These are phyloP conservation scores for Mortierella sp. DNA, from an alignment of 371 early-diverging fungal species.

Conservation along the genomic window DNA sequence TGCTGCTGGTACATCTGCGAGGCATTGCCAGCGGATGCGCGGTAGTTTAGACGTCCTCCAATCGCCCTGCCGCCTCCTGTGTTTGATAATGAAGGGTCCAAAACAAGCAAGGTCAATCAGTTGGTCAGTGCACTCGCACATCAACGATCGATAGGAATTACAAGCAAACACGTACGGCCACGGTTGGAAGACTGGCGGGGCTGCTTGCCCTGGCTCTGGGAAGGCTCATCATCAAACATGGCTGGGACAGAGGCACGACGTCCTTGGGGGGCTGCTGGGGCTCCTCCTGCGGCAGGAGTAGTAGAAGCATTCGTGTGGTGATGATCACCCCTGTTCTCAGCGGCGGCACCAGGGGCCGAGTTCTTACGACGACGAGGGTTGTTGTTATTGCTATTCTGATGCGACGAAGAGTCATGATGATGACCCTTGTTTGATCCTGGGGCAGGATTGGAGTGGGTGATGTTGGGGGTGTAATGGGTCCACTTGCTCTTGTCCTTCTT, in stretches of 20 bases:
- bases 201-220: constrained; percentile 31
- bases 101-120: not conserved
- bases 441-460: constrained; percentile 69
- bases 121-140: constrained; percentile 7
- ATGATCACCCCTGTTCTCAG: not conserved
- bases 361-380: constrained; percentile 37
- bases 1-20: constrained; percentile 35
- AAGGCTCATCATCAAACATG: constrained; percentile 45
- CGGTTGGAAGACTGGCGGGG: constrained; percentile 50
- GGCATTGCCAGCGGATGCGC: constrained; percentile 59
- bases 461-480: constrained; percentile 72
- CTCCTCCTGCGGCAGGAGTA: constrained; percentile 11
- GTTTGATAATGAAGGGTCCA: not conserved
- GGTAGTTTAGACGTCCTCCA: constrained; percentile 39
- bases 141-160: not conserved
- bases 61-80: constrained; percentile 53
- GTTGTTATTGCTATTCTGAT: not conserved
- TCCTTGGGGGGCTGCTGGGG: constrained; percentile 24
- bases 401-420: constrained; percentile 18
- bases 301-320: constrained; percentile 4
- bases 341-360: constrained; percentile 15
- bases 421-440: constrained; percentile 44
- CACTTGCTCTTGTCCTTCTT: constrained; percentile 71
- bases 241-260: constrained; percentile 55
- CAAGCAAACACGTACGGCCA: constrained; percentile 52